Base-by-base conservation (phyloP, 768 basidiomycete genomes). In the Hemileccinum impolitum region DNA sequence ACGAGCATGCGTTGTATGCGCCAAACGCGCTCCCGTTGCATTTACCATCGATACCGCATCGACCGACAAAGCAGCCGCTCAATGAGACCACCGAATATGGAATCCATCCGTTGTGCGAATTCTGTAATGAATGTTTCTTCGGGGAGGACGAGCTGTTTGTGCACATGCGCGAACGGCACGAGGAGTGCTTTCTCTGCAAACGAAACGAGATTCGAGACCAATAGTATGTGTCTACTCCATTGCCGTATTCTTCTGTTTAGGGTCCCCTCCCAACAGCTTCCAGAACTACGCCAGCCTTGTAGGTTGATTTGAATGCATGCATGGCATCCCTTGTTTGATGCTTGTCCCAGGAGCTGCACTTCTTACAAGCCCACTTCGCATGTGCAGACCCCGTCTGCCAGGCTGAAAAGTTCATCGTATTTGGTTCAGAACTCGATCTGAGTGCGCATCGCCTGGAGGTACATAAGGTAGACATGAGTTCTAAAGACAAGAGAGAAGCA, bases 161-260 rank as follows among this genome's bases (percentile, higher is more conserved):
- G 18, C 96, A 99, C 66, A 90, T 97, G 85, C 81, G 94, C 44
- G 86, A 94, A 62, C 75, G 74, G 41, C 95, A 99, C 69, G 95
- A 99, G 67, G 94, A 98, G 61, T 98, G 95, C 65, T 95, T 96
- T 57, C 67, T 99, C 12, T 99, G 96, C 68, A 92, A 91, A 63
- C 77, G 87, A 26, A 79, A 85, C 47, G 92, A 86, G 7, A 58
- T 90, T 35, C 74, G 79, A 55, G 82, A 94, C 66, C 82, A 93
- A 70, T 94, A 96, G 92, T 96, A 59, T 62, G 92, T 78, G 12
- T 52, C 23, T 3, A 23, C n/a, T 23, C 23, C 23, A 6, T 23
- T 23, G 23, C 23, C 23, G 6, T 23, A 23, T 1, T 51, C 12
- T 17, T 9, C 13, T 10, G 41, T 39, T 2, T 32, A 23, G 21